Percentiles rank a stretch among this genome's conserved stretches.
These are phyloP conservation scores for Fusarium equiseti DNA, from an alignment of 2,329 filamentous ascomycete genomes.

Conservation along the genomic window DNA sequence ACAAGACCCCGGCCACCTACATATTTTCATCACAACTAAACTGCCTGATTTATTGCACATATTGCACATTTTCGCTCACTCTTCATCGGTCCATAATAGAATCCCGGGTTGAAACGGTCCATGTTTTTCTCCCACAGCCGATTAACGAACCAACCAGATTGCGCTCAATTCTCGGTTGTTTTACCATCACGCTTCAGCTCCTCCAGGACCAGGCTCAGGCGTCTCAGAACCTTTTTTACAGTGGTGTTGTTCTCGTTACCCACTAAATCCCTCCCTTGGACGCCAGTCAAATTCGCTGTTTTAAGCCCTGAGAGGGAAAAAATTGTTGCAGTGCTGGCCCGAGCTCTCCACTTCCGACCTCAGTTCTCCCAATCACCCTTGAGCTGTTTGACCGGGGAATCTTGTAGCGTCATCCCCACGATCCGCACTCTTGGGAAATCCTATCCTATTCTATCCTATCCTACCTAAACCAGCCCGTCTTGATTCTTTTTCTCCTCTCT, in stretches of 20 bases:
- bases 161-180: constrained; percentile 14
- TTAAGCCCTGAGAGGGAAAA: constrained; percentile 40
- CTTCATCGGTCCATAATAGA: constrained; percentile 10
- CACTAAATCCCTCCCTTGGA: constrained; percentile 34
- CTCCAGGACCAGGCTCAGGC: constrained; percentile 12
- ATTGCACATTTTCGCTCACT: constrained; percentile 8
- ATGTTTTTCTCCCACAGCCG: constrained; percentile 20
- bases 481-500: constrained; percentile 30
- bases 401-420: constrained; percentile 50
- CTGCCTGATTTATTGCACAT: constrained; percentile 21
- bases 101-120: constrained; percentile 29
- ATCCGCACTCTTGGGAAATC: constrained; percentile 47
- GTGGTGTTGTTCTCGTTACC: constrained; percentile 27
- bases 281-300: constrained; percentile 36
- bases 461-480: constrained; percentile 22
- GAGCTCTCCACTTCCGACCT: constrained; percentile 43
- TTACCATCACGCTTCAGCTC: constrained; percentile 24
- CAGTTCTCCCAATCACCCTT: constrained; percentile 43
- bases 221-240: constrained; percentile 19
- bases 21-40: constrained; percentile 21
- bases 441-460: constrained; percentile 26
- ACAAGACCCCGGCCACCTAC: constrained; percentile 18
- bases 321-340: constrained; percentile 36
- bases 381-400: constrained; percentile 37
- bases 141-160: constrained; percentile 38